These are phyloP conservation scores for Phellinidium pouzarii DNA, from an alignment of 1,284 basidiomycete genomes.

Conservation along the genomic window DNA sequence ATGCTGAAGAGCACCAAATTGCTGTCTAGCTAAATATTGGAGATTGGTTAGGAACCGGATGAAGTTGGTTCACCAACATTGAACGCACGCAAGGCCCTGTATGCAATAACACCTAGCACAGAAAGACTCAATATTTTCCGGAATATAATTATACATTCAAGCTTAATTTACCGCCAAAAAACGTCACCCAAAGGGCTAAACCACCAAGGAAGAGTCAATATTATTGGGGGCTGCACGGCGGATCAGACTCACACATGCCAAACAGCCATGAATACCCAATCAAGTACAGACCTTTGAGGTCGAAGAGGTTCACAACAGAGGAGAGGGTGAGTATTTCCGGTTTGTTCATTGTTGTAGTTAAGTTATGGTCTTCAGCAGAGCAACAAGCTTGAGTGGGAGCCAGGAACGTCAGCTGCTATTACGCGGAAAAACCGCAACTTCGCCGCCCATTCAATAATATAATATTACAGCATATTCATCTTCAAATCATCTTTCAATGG, in stretches of 20 bases:
- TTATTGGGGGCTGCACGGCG: neutral
- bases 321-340: slow-evolving; percentile 27
- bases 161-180: slow-evolving; percentile 50
- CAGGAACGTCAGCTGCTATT: slow-evolving; percentile 15
- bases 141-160: neutral
- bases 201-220: slow-evolving; percentile 9
- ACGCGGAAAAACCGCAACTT: too few relatives aligned
- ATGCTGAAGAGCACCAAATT: slow-evolving; percentile 74
- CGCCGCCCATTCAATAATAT: too few relatives aligned
- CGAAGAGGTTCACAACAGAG: slow-evolving; percentile 36
- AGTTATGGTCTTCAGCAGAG: too few relatives aligned
- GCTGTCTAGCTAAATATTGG: slow-evolving; percentile 46
- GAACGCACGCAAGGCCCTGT: slow-evolving; percentile 46
- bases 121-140: slow-evolving; percentile 4
- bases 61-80: neutral
- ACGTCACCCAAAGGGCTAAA: slow-evolving; percentile 57
- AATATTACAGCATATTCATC: neutral
- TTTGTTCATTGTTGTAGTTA: slow-evolving; percentile 10
- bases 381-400: too few relatives aligned
- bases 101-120: slow-evolving; percentile 51
- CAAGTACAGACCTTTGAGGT: slow-evolving; percentile 44
- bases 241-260: slow-evolving; percentile 56
- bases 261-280: slow-evolving; percentile 55
- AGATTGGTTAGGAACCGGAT: neutral
- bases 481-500: slow-evolving; percentile 9